These are phyloP conservation scores for Diversispora eburnea DNA, from an alignment of 192 early-diverging fungal species.

Conservation along the genomic window DNA sequence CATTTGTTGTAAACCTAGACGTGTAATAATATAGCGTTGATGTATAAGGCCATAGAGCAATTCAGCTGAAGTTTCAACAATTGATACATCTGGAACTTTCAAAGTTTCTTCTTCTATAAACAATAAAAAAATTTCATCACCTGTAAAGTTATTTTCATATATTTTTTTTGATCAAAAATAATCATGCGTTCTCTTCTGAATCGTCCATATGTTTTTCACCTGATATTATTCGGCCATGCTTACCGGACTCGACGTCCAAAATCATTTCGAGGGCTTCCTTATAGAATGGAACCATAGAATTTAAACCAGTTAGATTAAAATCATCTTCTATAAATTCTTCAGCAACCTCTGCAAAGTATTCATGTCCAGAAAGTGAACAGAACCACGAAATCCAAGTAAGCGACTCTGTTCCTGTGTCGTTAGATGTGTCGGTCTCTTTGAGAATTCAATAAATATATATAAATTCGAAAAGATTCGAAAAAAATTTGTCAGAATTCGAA, in stretches of 20 bases:
- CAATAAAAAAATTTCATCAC: background rate
- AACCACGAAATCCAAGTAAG: constrained; percentile 78
- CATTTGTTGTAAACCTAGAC: constrained; percentile 82
- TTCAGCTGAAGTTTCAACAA: constrained; percentile 84
- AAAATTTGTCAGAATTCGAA: background rate
- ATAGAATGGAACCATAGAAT: constrained; percentile 76
- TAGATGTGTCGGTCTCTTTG: constrained; percentile 44
- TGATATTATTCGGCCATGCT: background rate
- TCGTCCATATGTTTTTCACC: background rate
- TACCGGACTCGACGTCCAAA: constrained; percentile 77
- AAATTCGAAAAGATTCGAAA: background rate
- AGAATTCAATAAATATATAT: background rate
- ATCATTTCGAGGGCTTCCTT: constrained; percentile 94
- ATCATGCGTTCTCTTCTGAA: background rate
- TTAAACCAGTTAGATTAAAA: constrained; percentile 95
- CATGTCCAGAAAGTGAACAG: constrained; percentile 68
- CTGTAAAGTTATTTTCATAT: constrained; percentile 4
- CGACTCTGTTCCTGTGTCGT: constrained; percentile 49
- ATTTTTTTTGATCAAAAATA: background rate
- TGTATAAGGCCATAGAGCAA: constrained; percentile 93
- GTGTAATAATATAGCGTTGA: constrained; percentile 87
- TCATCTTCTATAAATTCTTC: constrained; percentile 90
- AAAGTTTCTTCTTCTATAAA: constrained; percentile 47
- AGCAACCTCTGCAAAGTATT: constrained; percentile 73
- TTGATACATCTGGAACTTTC: constrained; percentile 65